A percentile compares a stretch with the other conserved stretches of the same genome.
Evolutionary conservation across 1,284 basidiomycete species (phyloP).

Genomic region (Caloboletus inedulis): DNA sequence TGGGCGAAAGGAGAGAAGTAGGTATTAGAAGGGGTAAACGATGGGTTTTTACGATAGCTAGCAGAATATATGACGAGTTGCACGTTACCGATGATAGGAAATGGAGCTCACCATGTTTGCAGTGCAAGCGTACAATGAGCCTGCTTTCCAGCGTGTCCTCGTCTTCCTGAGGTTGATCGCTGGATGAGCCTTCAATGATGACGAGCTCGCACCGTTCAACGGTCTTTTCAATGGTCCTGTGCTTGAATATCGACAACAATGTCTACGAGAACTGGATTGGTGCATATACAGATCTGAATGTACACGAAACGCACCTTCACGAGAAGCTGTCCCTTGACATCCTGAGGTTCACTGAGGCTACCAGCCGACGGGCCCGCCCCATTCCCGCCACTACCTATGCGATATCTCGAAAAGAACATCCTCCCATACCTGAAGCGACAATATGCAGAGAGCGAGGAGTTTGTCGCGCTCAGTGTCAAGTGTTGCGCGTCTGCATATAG

Average conservation of each 20-base stretch:
- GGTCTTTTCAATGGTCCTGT: conserved; percentile 67
- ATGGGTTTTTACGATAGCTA: conserved; percentile 79
- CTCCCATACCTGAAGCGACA: conserved; percentile 70
- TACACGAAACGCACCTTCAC: conserved; percentile 50
- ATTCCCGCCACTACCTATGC: conserved; percentile 34
- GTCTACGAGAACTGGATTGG: conserved; percentile 41
- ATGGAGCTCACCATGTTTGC: conserved; percentile 65
- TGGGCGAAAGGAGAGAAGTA: conserved; percentile 58
- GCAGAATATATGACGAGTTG: conserved; percentile 2
- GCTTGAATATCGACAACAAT: conserved; percentile 67
- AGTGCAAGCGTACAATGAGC: conserved; percentile 67
- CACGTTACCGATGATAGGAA: not conserved
- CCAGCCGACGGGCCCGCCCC: conserved; percentile 18
- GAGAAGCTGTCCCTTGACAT: conserved; percentile 60
- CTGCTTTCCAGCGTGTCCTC: conserved; percentile 66
- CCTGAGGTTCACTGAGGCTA: conserved; percentile 31
- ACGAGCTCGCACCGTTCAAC: conserved; percentile 73
- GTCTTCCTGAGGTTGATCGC: conserved; percentile 44
- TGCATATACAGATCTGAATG: not conserved
- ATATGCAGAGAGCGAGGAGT: conserved; percentile 75
- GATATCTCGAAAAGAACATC: conserved; percentile 69
- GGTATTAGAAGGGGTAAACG: conserved; percentile 58
- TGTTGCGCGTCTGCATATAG: conserved; percentile 60
- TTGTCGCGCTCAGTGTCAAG: conserved; percentile 67
- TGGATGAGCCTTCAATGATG: conserved; percentile 52